A percentile compares a stretch with the other conserved stretches of the same genome.
These are phyloP conservation scores for Aspergillus caelatus DNA, from an alignment of 2,329 filamentous ascomycete genomes.

Conservation along the genomic window DNA sequence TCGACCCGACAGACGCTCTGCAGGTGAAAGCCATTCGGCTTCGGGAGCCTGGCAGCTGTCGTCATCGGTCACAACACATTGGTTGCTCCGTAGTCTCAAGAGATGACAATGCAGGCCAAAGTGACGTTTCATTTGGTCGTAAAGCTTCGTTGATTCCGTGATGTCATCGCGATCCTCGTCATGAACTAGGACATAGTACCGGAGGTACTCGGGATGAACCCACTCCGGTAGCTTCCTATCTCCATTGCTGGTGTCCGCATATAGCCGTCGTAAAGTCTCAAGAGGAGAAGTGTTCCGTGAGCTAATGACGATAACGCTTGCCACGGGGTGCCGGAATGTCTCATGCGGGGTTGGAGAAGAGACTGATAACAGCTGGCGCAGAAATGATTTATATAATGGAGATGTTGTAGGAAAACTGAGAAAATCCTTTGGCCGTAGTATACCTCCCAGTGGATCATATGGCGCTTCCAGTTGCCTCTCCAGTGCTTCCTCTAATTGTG, in stretches of 20 bases:
- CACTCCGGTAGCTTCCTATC: slow-evolving; percentile 74
- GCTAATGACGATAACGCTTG: slow-evolving; percentile 92
- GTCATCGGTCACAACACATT: slow-evolving; percentile 86
- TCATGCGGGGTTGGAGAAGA: slow-evolving; percentile 81
- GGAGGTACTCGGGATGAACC: slow-evolving; percentile 87
- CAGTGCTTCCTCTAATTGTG: slow-evolving; percentile 77
- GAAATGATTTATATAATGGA: slow-evolving; percentile 82
- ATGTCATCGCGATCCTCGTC: slow-evolving; percentile 97
- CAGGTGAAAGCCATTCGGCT: slow-evolving; percentile 86
- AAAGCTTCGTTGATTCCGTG: slow-evolving; percentile 81
- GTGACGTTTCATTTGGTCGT: slow-evolving; percentile 99
- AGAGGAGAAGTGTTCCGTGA: slow-evolving; percentile 83
- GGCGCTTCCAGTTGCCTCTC: slow-evolving; percentile 77
- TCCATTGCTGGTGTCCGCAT: slow-evolving; percentile 80
- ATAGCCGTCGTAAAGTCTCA: slow-evolving; percentile 81
- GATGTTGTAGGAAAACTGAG: slow-evolving; percentile 55
- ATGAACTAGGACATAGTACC: slow-evolving; percentile 95
- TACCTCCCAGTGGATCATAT: slow-evolving; percentile 55
- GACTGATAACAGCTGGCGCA: slow-evolving; percentile 80
- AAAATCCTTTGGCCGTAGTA: slow-evolving; percentile 34
- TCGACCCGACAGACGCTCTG: slow-evolving; percentile 75
- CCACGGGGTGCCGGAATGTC: slow-evolving; percentile 91
- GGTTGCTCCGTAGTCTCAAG: slow-evolving; percentile 78
- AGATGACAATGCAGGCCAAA: slow-evolving; percentile 95
- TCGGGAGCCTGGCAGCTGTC: slow-evolving; percentile 80